Percentiles rank a stretch among this genome's conserved stretches.
These are phyloP conservation scores for Moniliella sp. DNA, from an alignment of 1,284 basidiomycete species.

Conservation along the genomic window DNA sequence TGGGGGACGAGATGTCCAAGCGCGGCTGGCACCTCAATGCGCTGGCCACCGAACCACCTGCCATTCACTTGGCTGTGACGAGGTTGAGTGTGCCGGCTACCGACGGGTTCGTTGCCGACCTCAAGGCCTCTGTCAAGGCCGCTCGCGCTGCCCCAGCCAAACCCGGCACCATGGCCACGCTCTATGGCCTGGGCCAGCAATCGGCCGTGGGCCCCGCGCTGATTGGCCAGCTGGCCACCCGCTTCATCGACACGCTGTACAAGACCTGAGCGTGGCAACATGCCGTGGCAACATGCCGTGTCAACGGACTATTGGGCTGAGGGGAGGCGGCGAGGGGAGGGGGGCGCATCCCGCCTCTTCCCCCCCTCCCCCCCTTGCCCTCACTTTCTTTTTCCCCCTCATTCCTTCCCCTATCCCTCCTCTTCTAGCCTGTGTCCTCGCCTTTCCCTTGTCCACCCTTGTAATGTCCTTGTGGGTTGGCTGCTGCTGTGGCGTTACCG, in stretches of 20 bases:
- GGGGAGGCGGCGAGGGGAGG: too few relatives aligned
- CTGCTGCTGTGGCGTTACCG: too few relatives aligned
- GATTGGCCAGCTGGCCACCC: constrained; percentile 56
- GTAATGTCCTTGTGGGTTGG: too few relatives aligned
- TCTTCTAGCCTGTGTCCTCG: too few relatives aligned
- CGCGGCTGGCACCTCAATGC: constrained; percentile 66
- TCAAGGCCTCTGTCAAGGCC: constrained; percentile 48
- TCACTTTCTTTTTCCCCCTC: too few relatives aligned
- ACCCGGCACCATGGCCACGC: constrained; percentile 18
- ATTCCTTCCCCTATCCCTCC: too few relatives aligned
- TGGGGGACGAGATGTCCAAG: constrained; percentile 69
- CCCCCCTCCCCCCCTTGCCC: too few relatives aligned
- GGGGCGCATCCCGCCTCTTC: too few relatives aligned
- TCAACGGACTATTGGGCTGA: too few relatives aligned
- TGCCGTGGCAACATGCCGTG: too few relatives aligned
- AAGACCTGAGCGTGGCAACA: too few relatives aligned
- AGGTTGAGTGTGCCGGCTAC: constrained; percentile 54
- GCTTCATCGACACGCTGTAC: constrained; percentile 27
- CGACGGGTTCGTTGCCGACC: constrained; percentile 56
- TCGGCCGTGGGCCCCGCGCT: constrained; percentile 70
- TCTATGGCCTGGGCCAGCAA: constrained; percentile 55
- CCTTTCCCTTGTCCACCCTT: too few relatives aligned
- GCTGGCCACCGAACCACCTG: constrained; percentile 49
- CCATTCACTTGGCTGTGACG: constrained; percentile 80
- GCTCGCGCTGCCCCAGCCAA: constrained; percentile 5